A percentile compares a stretch with the other conserved stretches of the same genome.
These are phyloP conservation scores for Beverwykella pulmonaria DNA, from an alignment of 495 filamentous ascomycete genomes.

Conservation along the genomic window DNA sequence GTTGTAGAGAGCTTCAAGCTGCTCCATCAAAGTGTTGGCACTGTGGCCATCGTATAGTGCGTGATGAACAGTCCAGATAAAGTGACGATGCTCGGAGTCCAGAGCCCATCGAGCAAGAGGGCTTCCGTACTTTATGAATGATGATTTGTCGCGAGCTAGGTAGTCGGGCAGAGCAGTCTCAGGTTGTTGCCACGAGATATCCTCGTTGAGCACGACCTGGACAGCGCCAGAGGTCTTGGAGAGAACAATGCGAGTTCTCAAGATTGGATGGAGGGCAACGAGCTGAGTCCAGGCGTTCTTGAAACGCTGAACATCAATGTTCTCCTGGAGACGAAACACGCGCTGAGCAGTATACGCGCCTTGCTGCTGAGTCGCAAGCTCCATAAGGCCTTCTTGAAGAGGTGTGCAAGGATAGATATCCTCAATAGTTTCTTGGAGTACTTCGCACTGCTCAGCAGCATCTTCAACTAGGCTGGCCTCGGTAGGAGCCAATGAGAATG, in stretches of 20 bases:
- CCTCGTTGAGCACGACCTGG: conserved; percentile 53
- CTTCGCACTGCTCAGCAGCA: conserved; percentile 31
- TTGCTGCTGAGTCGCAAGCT: conserved; percentile 59
- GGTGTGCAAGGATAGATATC: conserved; percentile 73
- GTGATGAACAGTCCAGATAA: conserved; percentile 39
- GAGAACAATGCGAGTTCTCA: conserved; percentile 51
- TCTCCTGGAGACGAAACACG: conserved; percentile 50
- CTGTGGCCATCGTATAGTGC: conserved; percentile 31
- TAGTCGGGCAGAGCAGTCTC: conserved; percentile 16
- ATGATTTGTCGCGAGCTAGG: conserved; percentile 10
- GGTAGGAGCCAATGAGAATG: conserved; percentile 17
- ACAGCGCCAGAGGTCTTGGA: conserved; percentile 46
- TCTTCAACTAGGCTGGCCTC: conserved; percentile 19
- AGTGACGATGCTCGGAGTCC: conserved; percentile 14
- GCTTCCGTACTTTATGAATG: conserved; percentile 10
- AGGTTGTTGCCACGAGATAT: conserved; percentile 16
- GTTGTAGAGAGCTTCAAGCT: conserved; percentile 16
- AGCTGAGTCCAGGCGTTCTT: conserved; percentile 58
- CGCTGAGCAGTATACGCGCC: conserved; percentile 62
- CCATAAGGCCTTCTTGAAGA: conserved; percentile 70
- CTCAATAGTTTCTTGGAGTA: conserved; percentile 47
- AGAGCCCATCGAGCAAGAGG: conserved; percentile 20
- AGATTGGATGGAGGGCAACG: conserved; percentile 49
- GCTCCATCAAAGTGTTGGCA: conserved; percentile 15
- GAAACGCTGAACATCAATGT: conserved; percentile 54